Base-by-base conservation (phyloP, 208 protist species). In the Wallacemonas sp. region DNA sequence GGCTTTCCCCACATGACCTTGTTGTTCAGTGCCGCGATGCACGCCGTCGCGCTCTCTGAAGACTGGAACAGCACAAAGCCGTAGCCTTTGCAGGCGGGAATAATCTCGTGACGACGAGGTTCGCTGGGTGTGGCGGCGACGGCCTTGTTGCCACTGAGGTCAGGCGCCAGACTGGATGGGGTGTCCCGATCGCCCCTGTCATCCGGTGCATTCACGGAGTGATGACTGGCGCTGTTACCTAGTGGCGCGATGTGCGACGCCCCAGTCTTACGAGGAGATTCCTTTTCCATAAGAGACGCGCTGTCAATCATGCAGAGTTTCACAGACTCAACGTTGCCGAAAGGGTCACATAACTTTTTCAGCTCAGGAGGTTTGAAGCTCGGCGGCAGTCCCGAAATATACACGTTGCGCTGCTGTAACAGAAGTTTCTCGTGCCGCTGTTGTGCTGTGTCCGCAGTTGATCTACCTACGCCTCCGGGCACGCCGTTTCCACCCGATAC, bases 391-490 rank as follows among this genome's bases (percentile, higher is more conserved):
- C 83, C 83, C 0, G 80, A 86, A 58, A 90, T 61, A 66, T 90
- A 90, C 22, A 90, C 74, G 59, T 90, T 90, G 39, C 83, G 79
- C 45, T 78, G 73, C 61, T 87, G 83, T 19, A 90, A 26, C 36
- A 69, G 50, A 33, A 71, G 63, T 52, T 75, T 74, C 62, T 79
- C 50, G 38, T 68, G 61, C 30, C 68, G 50, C 37, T 71, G 67
- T 63, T 73, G 60, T 0, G 67, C 62, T 8, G 73, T 61, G 53
- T 53, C 45, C 6, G 13, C 17, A 15, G 45, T 8, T 48, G 5
- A 24, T 5, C 17, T 24, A n/a, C 15, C 42, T 8, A 19, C 42
- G n/a, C n/a, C n/a, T n/a, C n/a, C n/a, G n/a, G n/a, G n/a, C n/a
- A n/a, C n/a, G n/a, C n/a, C n/a, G n/a, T n/a, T n/a, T n/a, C n/a